Evolutionary conservation across 805 yeast species (phyloP).

Genomic region (Saitoella complicata): DNA sequence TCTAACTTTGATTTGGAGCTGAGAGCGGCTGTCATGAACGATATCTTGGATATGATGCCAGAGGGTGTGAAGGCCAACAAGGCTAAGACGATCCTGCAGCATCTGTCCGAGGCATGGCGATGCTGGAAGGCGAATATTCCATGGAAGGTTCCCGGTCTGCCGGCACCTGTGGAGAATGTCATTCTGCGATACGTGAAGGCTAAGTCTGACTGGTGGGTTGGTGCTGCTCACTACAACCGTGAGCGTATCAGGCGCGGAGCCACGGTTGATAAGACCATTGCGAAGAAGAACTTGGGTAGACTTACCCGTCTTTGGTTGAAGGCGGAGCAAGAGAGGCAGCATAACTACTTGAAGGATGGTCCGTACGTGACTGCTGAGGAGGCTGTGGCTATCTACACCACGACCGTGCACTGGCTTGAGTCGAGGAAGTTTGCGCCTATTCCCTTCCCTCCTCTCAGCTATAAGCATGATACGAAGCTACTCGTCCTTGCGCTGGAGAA

Average conservation of each 20-base stretch:
- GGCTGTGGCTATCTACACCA: constrained; percentile 72
- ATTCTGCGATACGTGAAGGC: constrained; percentile 83
- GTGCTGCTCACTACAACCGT: constrained; percentile 82
- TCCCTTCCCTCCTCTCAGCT: constrained; percentile 83
- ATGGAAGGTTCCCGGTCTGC: constrained; percentile 94
- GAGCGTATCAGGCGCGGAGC: constrained; percentile 81
- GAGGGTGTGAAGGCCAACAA: constrained; percentile 80
- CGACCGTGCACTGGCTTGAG: constrained; percentile 86
- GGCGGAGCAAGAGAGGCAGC: constrained; percentile 80
- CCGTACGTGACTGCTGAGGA: constrained; percentile 76
- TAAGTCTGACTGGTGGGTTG: constrained; percentile 92
- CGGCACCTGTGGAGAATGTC: constrained; percentile 72
- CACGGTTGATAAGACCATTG: constrained; percentile 85
- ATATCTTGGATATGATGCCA: constrained; percentile 92
- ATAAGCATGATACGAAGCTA: constrained; percentile 85
- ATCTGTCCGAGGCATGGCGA: constrained; percentile 95
- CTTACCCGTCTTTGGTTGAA: constrained; percentile 84
- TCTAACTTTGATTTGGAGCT: constrained; percentile 87
- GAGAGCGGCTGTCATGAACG: constrained; percentile 88
- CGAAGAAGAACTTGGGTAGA: constrained; percentile 83
- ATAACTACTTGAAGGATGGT: constrained; percentile 62
- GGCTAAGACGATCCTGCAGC: constrained; percentile 77
- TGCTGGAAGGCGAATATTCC: constrained; percentile 99
- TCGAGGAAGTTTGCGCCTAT: constrained; percentile 68
- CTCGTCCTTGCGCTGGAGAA: constrained; percentile 79